Conservation (phyloP, 495 filamentous ascomycete species). For the Aspergillus conjunctus region DNA sequence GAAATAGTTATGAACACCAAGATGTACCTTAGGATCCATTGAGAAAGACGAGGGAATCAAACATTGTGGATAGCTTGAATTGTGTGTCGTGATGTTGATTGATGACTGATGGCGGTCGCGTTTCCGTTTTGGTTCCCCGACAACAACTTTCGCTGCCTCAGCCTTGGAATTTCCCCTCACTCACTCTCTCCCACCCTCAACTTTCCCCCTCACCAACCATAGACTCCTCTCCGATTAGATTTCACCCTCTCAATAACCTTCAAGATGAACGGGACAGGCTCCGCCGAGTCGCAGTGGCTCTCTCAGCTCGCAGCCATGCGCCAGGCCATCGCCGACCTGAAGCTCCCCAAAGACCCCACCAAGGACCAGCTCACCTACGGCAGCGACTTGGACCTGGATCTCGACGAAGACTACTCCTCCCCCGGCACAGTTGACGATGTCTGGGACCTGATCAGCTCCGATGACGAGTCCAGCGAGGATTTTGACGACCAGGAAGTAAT, state of each 20-base stretch:
- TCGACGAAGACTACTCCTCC: constrained; percentile 64
- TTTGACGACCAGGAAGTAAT: constrained; percentile 34
- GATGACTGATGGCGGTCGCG: not conserved
- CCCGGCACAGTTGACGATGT: constrained; percentile 72
- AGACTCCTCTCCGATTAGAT: not conserved
- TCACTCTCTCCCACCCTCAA: not conserved
- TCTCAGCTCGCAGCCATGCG: constrained; percentile 71
- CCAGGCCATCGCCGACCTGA: constrained; percentile 68
- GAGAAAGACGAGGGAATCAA: not conserved
- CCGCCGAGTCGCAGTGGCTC: constrained; percentile 68
- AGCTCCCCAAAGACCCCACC: constrained; percentile 52
- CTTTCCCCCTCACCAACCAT: not conserved
- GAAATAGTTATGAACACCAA: no score
- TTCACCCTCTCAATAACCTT: not conserved
- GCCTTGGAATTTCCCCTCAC: not conserved
- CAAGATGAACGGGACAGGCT: constrained; percentile 36
- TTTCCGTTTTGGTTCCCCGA: not conserved
- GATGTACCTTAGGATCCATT: not conserved
- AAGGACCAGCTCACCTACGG: constrained; percentile 51
- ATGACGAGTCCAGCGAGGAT: constrained; percentile 59
- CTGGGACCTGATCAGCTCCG: constrained; percentile 86
- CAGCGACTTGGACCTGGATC: constrained; percentile 58
- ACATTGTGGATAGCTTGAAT: no score
- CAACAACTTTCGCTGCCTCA: not conserved
- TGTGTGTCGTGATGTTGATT: not conserved